Conservation (phyloP, 768 basidiomycete species). For the Tephrocybe sp. region DNA sequence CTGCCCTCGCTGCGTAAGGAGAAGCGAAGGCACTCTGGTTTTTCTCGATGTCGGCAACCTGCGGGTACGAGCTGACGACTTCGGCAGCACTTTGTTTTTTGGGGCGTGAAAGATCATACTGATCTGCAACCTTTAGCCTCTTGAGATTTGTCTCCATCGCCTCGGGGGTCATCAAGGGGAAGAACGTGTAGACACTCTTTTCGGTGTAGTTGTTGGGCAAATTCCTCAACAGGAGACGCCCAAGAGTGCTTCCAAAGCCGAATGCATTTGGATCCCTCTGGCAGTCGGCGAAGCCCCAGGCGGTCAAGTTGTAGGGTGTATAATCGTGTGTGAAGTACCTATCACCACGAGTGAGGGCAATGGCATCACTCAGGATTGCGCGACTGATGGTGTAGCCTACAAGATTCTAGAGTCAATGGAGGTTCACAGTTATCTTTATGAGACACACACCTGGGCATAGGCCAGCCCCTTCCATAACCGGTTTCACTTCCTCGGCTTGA, state of each 20-base stretch:
- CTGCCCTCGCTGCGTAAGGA: conserved; percentile 48
- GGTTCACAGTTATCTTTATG: background rate
- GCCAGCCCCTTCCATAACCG: conserved; percentile 73
- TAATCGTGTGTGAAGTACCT: conserved; percentile 80
- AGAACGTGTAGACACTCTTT: conserved; percentile 79
- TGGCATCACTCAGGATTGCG: conserved; percentile 83
- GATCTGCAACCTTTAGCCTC: conserved; percentile 48
- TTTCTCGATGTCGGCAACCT: conserved; percentile 51
- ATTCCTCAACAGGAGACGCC: conserved; percentile 69
- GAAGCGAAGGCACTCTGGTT: conserved; percentile 41
- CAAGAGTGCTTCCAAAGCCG: conserved; percentile 76
- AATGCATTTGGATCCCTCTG: conserved; percentile 69
- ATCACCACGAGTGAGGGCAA: conserved; percentile 84
- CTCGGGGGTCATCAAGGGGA: conserved; percentile 82
- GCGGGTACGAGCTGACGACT: conserved; percentile 43
- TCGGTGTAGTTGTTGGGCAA: conserved; percentile 67
- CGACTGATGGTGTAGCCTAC: conserved; percentile 79
- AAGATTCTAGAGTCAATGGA: background rate
- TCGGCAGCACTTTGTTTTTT: conserved; percentile 20
- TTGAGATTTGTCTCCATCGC: conserved; percentile 60
- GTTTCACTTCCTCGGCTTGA: conserved; percentile 77
- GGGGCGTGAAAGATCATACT: conserved; percentile 59
- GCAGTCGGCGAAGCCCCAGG: conserved; percentile 85
- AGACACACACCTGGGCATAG: conserved; percentile 67
- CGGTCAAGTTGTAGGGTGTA: conserved; percentile 76